Conservation (phyloP, 2,329 filamentous ascomycete species). For the Proliferodiscus dingleyae region DNA sequence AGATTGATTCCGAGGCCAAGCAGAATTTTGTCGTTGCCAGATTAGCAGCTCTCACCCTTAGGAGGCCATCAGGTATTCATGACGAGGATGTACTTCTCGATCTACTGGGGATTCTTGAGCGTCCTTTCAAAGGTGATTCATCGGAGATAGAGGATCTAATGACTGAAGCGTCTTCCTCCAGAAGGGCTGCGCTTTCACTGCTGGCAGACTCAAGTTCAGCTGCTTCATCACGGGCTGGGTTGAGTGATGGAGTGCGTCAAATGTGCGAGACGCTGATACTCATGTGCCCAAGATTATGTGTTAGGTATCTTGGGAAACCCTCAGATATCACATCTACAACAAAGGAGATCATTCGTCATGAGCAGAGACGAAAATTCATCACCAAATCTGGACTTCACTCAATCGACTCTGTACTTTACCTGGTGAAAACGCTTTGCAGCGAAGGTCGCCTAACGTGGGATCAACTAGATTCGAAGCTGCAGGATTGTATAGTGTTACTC, state of each 20-base stretch:
- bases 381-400: conserved; percentile 49
- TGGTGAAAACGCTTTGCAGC: conserved; percentile 49
- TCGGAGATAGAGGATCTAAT: conserved; percentile 58
- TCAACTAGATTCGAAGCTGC: conserved; percentile 50
- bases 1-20: conserved; percentile 26
- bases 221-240: not conserved
- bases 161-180: conserved; percentile 48
- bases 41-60: conserved; percentile 50
- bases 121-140: conserved; percentile 53
- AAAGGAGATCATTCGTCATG: conserved; percentile 56
- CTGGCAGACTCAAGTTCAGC: conserved; percentile 31
- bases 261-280: conserved; percentile 53
- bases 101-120: conserved; percentile 52
- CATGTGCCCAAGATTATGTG: conserved; percentile 54
- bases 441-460: conserved; percentile 48
- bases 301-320: conserved; percentile 57
- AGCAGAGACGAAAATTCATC: conserved; percentile 48
- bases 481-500: conserved; percentile 51
- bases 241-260: conserved; percentile 24
- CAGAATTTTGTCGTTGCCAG: conserved; percentile 50
- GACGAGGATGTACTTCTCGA: conserved; percentile 42
- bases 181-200: conserved; percentile 49
- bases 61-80: conserved; percentile 36
- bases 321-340: conserved; percentile 46
- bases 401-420: conserved; percentile 56